Percentiles rank a stretch among this genome's conserved stretches.
These are phyloP conservation scores for Taphrina wiesneri DNA, from an alignment of 1,139 yeast genomes.

Conservation along the genomic window DNA sequence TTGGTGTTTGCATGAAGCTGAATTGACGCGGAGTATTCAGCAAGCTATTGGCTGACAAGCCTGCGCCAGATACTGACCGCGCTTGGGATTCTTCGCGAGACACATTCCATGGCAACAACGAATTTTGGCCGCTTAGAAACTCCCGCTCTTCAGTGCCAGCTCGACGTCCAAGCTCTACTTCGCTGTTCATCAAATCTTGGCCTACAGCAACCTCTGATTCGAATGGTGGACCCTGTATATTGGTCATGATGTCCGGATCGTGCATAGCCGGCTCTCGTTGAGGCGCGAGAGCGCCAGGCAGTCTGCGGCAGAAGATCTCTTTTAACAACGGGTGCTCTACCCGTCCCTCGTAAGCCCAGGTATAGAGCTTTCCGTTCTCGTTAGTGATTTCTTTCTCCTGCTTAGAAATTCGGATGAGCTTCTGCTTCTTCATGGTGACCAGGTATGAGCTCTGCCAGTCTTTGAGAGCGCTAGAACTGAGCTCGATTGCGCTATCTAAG, in stretches of 20 bases:
- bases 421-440: slow-evolving; percentile 7
- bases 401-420: not conserved
- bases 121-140: slow-evolving; percentile 1
- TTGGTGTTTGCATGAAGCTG: slow-evolving; percentile 20
- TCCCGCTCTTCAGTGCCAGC: slow-evolving; percentile 11
- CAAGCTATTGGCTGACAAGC: not conserved
- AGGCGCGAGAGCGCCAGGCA: not conserved
- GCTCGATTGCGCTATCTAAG: slow-evolving; percentile 4
- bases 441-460: slow-evolving; percentile 8
- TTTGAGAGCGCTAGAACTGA: not conserved
- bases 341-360: not conserved
- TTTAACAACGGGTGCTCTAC: not conserved
- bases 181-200: not conserved
- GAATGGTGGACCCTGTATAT: not conserved
- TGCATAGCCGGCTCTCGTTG: not conserved
- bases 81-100: slow-evolving; percentile 18
- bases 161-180: slow-evolving; percentile 20
- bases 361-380: not conserved
- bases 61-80: not conserved
- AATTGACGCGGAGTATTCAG: slow-evolving; percentile 18
- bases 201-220: not conserved
- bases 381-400: not conserved
- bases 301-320: not conserved
- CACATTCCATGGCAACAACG: slow-evolving; percentile 22
- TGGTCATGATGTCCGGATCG: not conserved